phyloP scores from a whole-genome alignment of 2,329 filamentous ascomycete genomes.

The Hypoxylon sp. region DNA sequence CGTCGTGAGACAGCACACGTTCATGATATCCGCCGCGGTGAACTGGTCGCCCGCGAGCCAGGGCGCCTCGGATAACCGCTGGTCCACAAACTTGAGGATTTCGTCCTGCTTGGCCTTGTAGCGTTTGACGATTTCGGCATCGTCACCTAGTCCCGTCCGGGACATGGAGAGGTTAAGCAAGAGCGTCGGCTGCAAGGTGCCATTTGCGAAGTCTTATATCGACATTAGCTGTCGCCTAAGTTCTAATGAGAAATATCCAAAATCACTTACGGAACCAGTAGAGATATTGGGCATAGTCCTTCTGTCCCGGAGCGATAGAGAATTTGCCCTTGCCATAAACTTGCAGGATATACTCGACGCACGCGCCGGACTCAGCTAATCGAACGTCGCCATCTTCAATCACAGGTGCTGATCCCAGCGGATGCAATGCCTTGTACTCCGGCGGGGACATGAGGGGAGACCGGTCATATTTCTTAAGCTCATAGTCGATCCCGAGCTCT shows the following conservation, averaged over 20 bases:
- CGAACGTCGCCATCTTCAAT: constrained; percentile 64
- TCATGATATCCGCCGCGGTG: constrained; percentile 73
- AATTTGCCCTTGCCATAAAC: constrained; percentile 61
- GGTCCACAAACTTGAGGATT: constrained; percentile 57
- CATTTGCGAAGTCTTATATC: constrained; percentile 59
- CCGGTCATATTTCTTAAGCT: constrained; percentile 43
- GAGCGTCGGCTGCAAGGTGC: constrained; percentile 53
- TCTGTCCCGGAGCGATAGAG: constrained; percentile 53
- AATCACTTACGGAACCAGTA: constrained; percentile 65
- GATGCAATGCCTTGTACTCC: constrained; percentile 55
- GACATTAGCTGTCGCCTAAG: too few relatives aligned
- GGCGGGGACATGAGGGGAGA: constrained; percentile 47
- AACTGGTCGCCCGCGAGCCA: constrained; percentile 70
- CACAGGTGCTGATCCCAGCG: constrained; percentile 65
- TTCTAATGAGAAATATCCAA: too few relatives aligned
- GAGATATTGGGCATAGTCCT: constrained; percentile 66
- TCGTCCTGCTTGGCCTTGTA: constrained; percentile 47
- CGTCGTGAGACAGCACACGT: constrained; percentile 67
- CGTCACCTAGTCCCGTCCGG: constrained; percentile 43
- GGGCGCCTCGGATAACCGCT: constrained; percentile 54
- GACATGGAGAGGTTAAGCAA: constrained; percentile 49
- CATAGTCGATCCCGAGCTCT: constrained; percentile 66
- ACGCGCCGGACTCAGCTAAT: constrained; percentile 67
- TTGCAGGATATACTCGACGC: constrained; percentile 68
- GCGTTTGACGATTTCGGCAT: constrained; percentile 45